A percentile compares a stretch with the other conserved stretches of the same genome.
Evolutionary conservation across 495 filamentous ascomycete species (phyloP).

Genomic region (Eremomyces bilateralis): DNA sequence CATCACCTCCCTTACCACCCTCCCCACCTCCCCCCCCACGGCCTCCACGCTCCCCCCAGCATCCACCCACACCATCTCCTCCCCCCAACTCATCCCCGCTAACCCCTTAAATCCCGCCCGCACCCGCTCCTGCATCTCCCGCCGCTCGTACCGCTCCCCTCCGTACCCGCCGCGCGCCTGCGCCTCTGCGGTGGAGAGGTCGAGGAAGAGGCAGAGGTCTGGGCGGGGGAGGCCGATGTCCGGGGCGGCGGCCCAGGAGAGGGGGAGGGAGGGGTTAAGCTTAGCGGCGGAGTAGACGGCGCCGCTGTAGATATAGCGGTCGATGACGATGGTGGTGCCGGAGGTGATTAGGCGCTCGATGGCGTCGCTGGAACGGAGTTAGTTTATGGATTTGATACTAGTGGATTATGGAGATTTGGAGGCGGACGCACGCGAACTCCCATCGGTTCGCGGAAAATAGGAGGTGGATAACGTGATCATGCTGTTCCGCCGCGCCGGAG

Average conservation of each 20-base stretch:
- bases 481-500: conserved; percentile 45
- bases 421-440: conserved; percentile 42
- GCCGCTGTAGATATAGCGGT: conserved; percentile 87
- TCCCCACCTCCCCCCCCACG: no score
- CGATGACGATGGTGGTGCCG: conserved; percentile 60
- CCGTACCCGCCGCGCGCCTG: conserved; percentile 66
- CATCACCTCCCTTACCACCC: no score
- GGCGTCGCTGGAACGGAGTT: conserved; percentile 21
- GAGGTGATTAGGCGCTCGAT: conserved; percentile 37
- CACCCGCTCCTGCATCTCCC: conserved; percentile 62
- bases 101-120: conserved; percentile 57
- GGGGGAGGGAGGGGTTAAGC: conserved; percentile 38
- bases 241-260: conserved; percentile 61
- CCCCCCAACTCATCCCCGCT: no score
- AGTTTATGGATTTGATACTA: background rate
- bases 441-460: conserved; percentile 93
- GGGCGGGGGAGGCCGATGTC: conserved; percentile 76
- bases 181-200: conserved; percentile 51
- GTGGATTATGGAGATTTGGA: conserved; percentile 1
- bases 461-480: conserved; percentile 86
- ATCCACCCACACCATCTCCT: no score
- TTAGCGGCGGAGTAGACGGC: conserved; percentile 94
- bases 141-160: conserved; percentile 70
- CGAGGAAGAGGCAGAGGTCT: conserved; percentile 72
- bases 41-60: no score